Conservation (phyloP, 768 basidiomycete genomes). For the Pulveroboletus sp. region DNA sequence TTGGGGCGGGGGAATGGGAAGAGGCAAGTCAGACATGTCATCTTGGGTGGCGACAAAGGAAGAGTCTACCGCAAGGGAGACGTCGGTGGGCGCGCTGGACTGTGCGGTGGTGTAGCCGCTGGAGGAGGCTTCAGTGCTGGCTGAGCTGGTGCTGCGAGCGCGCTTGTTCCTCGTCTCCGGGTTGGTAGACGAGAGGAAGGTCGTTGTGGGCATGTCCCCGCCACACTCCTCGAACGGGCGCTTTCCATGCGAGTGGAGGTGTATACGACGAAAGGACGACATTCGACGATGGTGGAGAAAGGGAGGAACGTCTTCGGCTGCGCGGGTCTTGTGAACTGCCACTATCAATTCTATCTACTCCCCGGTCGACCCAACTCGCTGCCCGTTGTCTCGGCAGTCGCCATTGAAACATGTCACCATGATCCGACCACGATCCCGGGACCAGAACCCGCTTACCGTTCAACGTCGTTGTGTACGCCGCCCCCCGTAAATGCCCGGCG, state of each 20-base stretch:
- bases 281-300: slow-evolving; percentile 22
- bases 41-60: slow-evolving; percentile 45
- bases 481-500: too few species aligned
- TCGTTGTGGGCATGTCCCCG: slow-evolving; percentile 31
- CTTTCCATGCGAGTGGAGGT: slow-evolving; percentile 27
- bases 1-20: slow-evolving; percentile 21
- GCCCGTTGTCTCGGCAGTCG: too few species aligned
- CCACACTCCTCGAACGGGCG: slow-evolving; percentile 33
- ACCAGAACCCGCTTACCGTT: too few species aligned
- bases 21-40: slow-evolving; percentile 42
- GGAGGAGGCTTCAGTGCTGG: slow-evolving; percentile 37
- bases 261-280: slow-evolving; percentile 28
- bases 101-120: slow-evolving; percentile 35
- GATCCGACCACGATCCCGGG: too few species aligned
- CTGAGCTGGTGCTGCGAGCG: slow-evolving; percentile 51
- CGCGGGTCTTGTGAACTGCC: too few species aligned
- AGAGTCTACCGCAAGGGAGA: slow-evolving; percentile 22
- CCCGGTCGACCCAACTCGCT: too few species aligned
- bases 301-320: too few species aligned
- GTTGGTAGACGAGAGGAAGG: too few species aligned
- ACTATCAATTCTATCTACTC: too few species aligned
- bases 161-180: slow-evolving; percentile 54
- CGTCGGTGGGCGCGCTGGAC: slow-evolving; percentile 33
- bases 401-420: too few species aligned
- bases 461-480: too few species aligned